Base-by-base conservation (phyloP, 495 filamentous ascomycete species). In the Pyrenopolyporus hunteri region DNA sequence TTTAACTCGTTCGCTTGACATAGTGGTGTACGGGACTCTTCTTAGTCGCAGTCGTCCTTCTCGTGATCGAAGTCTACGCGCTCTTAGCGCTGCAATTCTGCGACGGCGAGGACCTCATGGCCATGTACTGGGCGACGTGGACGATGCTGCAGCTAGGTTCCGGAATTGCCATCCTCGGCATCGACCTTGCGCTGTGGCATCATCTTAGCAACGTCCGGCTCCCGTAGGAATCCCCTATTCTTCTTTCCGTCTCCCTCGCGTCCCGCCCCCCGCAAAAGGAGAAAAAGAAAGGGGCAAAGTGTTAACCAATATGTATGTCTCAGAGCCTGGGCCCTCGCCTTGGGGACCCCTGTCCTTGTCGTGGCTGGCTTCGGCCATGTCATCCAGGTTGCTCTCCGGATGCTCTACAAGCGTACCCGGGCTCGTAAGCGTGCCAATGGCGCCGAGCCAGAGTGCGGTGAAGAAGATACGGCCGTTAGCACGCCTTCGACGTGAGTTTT, bases 321-420 rank as follows among this genome's bases (percentile, higher is more conserved):
- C 37, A 78, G 76, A 9, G 71, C 73, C 0, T 83, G 77, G 76
- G 75, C 73, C n/a, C 55, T 80, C 2, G 77, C 76, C 0, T 62
- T 83, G 7, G 79, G 80, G 8, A 83, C 80, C 1, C 80, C 80
- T 0, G 75, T 81, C 0, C 72, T 81, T 6, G 78, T 82, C 20
- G 70, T 80, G 39, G 74, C 75, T 11, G 76, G 74, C 5, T 56
- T 79, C 33, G 74, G 74, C 26, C 74, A 80, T 47, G 54, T 76
- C 9, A 54, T 79, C 14, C 71, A 76, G 46, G 51, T 63, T 11
- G 67, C 70, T 29, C 26, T 64, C 3, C 48, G 59, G 1, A 26
- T 40, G 22, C 33, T 57, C 36, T 67, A 54, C 53, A 49, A 50
- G 17, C 44, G 35, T 1, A 53, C 45, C n/a, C 57, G 45, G n/a